These are phyloP conservation scores for Barnettozyma populi DNA, from an alignment of 805 yeast genomes.

Conservation along the genomic window DNA sequence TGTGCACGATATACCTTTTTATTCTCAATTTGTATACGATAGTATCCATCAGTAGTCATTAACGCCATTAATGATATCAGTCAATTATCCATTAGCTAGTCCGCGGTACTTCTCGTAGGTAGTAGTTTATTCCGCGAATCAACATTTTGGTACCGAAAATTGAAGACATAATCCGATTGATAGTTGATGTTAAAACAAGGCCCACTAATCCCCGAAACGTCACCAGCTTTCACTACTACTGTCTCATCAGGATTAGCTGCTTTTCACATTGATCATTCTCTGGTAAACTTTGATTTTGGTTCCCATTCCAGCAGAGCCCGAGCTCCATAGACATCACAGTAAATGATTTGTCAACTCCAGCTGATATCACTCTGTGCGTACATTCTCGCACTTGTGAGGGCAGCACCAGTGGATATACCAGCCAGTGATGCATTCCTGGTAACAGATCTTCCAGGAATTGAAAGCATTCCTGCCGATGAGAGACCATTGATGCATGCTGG, in stretches of 20 bases:
- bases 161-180: too few relatives aligned
- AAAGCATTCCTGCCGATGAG: conserved; percentile 11
- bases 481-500: conserved; percentile 44
- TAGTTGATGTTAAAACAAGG: too few relatives aligned
- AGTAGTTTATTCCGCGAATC: too few relatives aligned
- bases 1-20: background rate
- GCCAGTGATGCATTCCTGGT: conserved; percentile 14
- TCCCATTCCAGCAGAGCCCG: background rate
- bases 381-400: background rate
- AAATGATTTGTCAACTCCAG: background rate
- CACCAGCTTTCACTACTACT: too few relatives aligned
- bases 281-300: background rate
- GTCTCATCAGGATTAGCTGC: too few relatives aligned
- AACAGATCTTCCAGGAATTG: conserved; percentile 19
- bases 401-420: conserved; percentile 17
- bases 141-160: too few relatives aligned
- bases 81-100: too few relatives aligned
- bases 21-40: background rate
- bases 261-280: background rate
- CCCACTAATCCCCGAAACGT: too few relatives aligned
- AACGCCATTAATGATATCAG: background rate
- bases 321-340: background rate
- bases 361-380: background rate
- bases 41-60: background rate
- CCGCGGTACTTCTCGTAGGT: too few relatives aligned